Evolutionary conservation across 225 moss, liverwort and hornwort genomes (phyloP), one percentile per base, ranked within the genome.

Genomic region (Climacium dendroides): DNA sequence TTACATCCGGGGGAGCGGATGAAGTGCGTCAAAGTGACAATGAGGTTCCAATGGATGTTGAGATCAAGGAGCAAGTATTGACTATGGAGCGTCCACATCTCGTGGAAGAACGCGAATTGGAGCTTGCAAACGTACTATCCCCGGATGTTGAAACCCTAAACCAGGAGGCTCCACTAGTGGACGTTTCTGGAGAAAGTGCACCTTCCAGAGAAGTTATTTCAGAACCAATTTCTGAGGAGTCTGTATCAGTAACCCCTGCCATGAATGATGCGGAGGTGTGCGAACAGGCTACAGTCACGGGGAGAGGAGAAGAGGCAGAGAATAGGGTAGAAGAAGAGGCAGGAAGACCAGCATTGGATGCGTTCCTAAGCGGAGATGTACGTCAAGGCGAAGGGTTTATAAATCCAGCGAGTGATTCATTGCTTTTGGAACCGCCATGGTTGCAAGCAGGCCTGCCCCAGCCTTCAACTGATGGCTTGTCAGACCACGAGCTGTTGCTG

Each of bases 401-500:
- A 7, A 79, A 87, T 88, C 39, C 63, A 50, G 86, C 70, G n/a
- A 62, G 25, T 23, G 37, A 70, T 70, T 13, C 62, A 39, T 47
- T 39, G 63, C 87, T 66, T n/a, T 50, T 53, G 65, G 90, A 83
- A 43, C 54, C 89, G 34, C 81, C 47, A 83, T 53, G 86, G 78
- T 84, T 88, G 77, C 86, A 90, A 90, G 85, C 85, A 47, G 25
- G 61, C 62, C 85, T 74, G 34, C 18, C 70, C 19, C 70, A 86
- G 69, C 64, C 81, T 60, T 78, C 88, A 50, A 81, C 45, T 79
- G 58, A 78, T 78, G 85, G 63, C 69, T 84, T 87, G 85, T 86
- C 90, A 65, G 92, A 93, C 62, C 93, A 80, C 29, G 88, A 54
- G n/a, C 71, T 94, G 87, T 48, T 94, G 85, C 85, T 87, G 30